Evolutionary conservation across 805 yeast species (phyloP).

Genomic region (Sungouiella blattae): DNA sequence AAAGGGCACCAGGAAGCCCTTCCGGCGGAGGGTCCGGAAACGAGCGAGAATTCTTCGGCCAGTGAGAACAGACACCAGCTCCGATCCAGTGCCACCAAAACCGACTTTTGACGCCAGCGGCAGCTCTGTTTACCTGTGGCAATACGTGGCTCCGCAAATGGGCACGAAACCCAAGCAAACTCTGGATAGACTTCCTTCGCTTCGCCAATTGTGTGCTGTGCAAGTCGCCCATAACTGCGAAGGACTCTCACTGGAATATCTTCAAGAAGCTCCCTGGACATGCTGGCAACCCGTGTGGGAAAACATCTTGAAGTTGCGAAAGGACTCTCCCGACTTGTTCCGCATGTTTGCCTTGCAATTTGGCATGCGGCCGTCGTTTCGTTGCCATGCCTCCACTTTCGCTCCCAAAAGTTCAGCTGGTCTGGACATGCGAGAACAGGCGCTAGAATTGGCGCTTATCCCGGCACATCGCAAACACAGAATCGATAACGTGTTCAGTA

Average conservation of each 20-base stretch:
- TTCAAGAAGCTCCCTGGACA: conserved; percentile 24
- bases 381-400: conserved; percentile 18
- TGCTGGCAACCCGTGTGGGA: conserved; percentile 35
- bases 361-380: conserved; percentile 16
- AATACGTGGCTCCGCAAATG: conserved; percentile 5
- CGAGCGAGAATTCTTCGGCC: conserved; percentile 7
- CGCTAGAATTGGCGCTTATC: conserved; percentile 11
- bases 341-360: conserved; percentile 24
- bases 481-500: conserved; percentile 33
- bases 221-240: conserved; percentile 27
- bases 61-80: no score
- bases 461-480: conserved; percentile 24
- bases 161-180: no score
- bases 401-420: background rate
- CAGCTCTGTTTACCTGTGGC: conserved; percentile 15
- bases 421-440: conserved; percentile 8
- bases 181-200: conserved; percentile 11
- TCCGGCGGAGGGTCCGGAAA: conserved; percentile 7
- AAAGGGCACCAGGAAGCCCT: conserved; percentile 4
- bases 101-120: conserved; percentile 16
- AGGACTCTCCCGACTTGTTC: conserved; percentile 30
- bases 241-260: conserved; percentile 14
- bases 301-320: conserved; percentile 17
- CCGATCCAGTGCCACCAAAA: conserved; percentile 2
- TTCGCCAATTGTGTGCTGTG: conserved; percentile 22